These are phyloP conservation scores for Aurifilum marmelostoma DNA, from an alignment of 2,329 filamentous ascomycete species.

Conservation along the genomic window DNA sequence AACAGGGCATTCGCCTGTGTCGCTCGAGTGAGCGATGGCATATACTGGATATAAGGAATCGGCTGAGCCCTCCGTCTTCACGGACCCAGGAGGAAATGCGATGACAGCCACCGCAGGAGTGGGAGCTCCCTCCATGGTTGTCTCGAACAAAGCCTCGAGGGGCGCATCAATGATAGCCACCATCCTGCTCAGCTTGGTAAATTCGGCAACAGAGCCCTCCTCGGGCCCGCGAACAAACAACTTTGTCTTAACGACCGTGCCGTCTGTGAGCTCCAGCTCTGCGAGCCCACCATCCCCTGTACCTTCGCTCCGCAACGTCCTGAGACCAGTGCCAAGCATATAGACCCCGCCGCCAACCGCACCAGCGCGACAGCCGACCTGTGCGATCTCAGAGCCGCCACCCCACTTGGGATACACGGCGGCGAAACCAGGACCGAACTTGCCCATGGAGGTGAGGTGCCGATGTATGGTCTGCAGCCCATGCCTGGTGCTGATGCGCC, in stretches of 20 bases:
- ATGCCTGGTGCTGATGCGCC: constrained; percentile 62
- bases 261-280: constrained; percentile 54
- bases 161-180: constrained; percentile 72
- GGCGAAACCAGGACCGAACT: constrained; percentile 87
- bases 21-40: constrained; percentile 77
- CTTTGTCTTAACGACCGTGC: constrained; percentile 58
- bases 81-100: constrained; percentile 61
- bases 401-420: constrained; percentile 94
- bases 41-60: constrained; percentile 54
- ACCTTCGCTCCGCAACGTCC: constrained; percentile 37
- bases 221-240: constrained; percentile 53
- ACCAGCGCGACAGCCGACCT: constrained; percentile 87
- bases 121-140: constrained; percentile 73
- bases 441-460: constrained; percentile 83
- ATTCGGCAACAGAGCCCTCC: constrained; percentile 32
- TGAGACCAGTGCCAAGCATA: constrained; percentile 75
- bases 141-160: constrained; percentile 69
- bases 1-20: constrained; percentile 86
- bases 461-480: constrained; percentile 75
- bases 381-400: constrained; percentile 82
- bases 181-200: constrained; percentile 55
- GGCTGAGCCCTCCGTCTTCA: constrained; percentile 41
- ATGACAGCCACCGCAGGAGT: constrained; percentile 74
- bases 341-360: constrained; percentile 92
- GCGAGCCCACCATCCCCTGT: constrained; percentile 21